Conservation (phyloP, 2,329 filamentous ascomycete genomes). For the Cadophora malorum region DNA sequence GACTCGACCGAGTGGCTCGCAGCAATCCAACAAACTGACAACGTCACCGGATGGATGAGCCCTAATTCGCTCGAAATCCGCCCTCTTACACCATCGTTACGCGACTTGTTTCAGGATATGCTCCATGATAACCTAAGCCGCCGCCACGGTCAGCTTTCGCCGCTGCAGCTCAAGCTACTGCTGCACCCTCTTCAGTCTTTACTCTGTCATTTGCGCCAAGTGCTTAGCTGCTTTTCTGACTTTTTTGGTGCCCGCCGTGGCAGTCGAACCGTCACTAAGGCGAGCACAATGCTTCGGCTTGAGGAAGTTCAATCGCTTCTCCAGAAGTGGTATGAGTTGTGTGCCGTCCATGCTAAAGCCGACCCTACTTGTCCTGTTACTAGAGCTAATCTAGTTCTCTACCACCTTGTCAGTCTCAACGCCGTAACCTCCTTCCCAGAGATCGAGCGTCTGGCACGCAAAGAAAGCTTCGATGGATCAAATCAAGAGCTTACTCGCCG, state of each 20-base stretch:
- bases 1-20: slow-evolving; percentile 64
- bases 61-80: slow-evolving; percentile 59
- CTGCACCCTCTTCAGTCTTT: slow-evolving; percentile 72
- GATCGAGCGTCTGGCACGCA: slow-evolving; percentile 69
- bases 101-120: slow-evolving; percentile 71
- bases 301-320: slow-evolving; percentile 70
- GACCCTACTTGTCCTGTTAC: slow-evolving; percentile 65
- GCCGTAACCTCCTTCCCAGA: slow-evolving; percentile 71
- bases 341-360: slow-evolving; percentile 59
- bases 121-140: slow-evolving; percentile 66
- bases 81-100: slow-evolving; percentile 62
- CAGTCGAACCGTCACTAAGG: slow-evolving; percentile 59
- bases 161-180: slow-evolving; percentile 69
- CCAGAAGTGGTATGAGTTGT: slow-evolving; percentile 70
- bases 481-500: slow-evolving; percentile 58
- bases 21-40: slow-evolving; percentile 64
- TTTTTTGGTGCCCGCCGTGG: slow-evolving; percentile 52
- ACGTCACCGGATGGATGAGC: slow-evolving; percentile 55
- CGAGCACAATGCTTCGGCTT: slow-evolving; percentile 65
- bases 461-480: slow-evolving; percentile 62
- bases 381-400: slow-evolving; percentile 70
- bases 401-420: slow-evolving; percentile 74
- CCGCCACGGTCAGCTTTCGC: slow-evolving; percentile 51
- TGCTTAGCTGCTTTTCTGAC: slow-evolving; percentile 70
- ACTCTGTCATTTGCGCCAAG: slow-evolving; percentile 68